phyloP scores from a whole-genome alignment of 2,329 filamentous ascomycete genomes.

The Calycina marina region DNA sequence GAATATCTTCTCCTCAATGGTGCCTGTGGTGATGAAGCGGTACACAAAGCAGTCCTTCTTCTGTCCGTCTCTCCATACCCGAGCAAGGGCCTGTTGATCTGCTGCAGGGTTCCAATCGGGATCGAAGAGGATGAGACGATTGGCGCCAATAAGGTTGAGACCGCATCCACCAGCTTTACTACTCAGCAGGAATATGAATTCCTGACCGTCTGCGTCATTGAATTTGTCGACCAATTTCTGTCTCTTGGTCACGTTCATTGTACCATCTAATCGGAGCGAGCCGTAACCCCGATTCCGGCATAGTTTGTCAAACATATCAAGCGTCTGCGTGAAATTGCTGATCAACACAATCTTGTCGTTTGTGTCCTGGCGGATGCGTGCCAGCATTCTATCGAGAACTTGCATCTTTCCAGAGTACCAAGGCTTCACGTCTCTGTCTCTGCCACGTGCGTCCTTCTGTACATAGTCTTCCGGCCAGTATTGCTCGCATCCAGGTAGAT shows the following conservation, averaged over 20 bases:
- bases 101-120: conserved; percentile 97
- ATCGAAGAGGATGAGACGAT: conserved; percentile 89
- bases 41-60: conserved; percentile 99
- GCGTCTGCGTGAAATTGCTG: conserved; percentile 92
- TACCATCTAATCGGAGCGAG: conserved; percentile 78
- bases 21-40: conserved; percentile 95
- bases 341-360: conserved; percentile 99
- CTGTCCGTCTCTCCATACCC: conserved; percentile 97
- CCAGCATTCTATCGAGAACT: conserved; percentile 95
- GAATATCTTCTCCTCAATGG: conserved; percentile 98
- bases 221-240: conserved; percentile 97
- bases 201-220: conserved; percentile 78
- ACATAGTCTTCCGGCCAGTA: conserved; percentile 78
- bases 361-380: conserved; percentile 85
- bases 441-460: conserved; percentile 71
- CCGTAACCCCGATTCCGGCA: conserved; percentile 79
- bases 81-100: conserved; percentile 89
- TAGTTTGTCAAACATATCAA: conserved; percentile 85
- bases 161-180: conserved; percentile 95
- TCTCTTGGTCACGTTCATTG: conserved; percentile 94
- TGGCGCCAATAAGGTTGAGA: conserved; percentile 88
- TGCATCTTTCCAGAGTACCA: conserved; percentile 99
- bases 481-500: conserved; percentile 75
- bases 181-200: conserved; percentile 92
- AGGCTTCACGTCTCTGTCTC: conserved; percentile 81